Conservation (phyloP, 2,329 filamentous ascomycete genomes). For the Neonectria faginata region DNA sequence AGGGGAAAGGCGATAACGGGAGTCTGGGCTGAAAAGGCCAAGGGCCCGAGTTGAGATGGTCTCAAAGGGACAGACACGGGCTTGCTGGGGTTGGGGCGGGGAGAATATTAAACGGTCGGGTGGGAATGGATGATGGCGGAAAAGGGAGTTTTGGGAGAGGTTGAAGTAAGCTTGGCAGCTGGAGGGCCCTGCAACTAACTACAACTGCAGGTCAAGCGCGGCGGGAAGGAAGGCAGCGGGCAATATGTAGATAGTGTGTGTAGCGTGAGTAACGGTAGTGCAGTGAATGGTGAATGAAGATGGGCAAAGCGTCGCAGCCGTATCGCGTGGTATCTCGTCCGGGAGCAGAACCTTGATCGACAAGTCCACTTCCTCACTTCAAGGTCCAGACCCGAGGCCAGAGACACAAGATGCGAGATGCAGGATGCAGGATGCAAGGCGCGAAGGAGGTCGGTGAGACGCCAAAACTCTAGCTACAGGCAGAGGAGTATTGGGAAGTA, state of each 20-base stretch:
- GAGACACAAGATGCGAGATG: neutral
- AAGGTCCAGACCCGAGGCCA: constrained; percentile 8
- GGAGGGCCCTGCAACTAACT: constrained; percentile 25
- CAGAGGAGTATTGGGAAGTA: neutral
- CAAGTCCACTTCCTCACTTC: constrained; percentile 2
- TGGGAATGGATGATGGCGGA: constrained; percentile 16
- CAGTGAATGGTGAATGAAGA: neutral
- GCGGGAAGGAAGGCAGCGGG: neutral
- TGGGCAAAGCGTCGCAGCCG: neutral
- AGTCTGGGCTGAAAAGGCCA: constrained; percentile 8
- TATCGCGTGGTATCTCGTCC: too few relatives aligned
- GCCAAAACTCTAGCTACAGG: neutral
- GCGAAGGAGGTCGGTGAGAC: constrained; percentile 10
- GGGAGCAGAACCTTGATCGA: constrained; percentile 8
- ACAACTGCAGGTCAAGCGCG: constrained; percentile 16
- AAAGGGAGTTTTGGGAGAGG: constrained; percentile 31
- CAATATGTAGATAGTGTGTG: too few relatives aligned
- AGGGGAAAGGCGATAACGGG: constrained; percentile 6
- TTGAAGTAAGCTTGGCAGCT: constrained; percentile 43
- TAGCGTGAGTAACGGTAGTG: neutral
- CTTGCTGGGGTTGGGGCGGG: constrained; percentile 14
- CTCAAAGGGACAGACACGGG: constrained; percentile 1
- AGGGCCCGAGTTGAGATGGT: constrained; percentile 2
- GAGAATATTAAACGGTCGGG: constrained; percentile 12
- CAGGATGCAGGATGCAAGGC: constrained; percentile 1